A percentile compares a stretch with the other conserved stretches of the same genome.
Conservation (phyloP, 1,284 basidiomycete species). For the Microbotryum scabiosae region DNA sequence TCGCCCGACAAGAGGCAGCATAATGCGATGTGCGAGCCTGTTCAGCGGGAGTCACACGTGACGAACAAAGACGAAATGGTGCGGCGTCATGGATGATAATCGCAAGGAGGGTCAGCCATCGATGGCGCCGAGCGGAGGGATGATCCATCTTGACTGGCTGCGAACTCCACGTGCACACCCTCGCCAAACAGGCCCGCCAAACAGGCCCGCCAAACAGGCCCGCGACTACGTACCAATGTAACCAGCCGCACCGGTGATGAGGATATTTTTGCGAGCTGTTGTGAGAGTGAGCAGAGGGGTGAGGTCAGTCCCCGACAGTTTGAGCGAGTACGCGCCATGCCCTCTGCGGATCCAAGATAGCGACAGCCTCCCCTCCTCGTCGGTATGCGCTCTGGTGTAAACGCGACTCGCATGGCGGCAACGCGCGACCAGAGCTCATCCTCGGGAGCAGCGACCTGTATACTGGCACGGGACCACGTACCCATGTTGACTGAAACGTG, state of each 20-base stretch:
- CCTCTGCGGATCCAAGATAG: neutral
- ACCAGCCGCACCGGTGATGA: slow-evolving; percentile 31
- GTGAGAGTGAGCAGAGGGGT: neutral
- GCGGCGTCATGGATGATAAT: no score
- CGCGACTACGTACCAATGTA: slow-evolving; percentile 32
- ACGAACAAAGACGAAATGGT: neutral
- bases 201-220: neutral
- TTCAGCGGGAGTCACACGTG: no score
- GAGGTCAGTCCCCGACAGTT: neutral
- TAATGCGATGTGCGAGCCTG: slow-evolving; percentile 42
- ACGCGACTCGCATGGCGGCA: no score
- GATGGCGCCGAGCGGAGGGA: no score
- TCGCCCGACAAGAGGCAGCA: slow-evolving; percentile 41
- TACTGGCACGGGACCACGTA: no score
- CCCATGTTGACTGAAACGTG: no score
- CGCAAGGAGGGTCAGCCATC: neutral
- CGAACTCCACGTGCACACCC: neutral
- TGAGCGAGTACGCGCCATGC: neutral
- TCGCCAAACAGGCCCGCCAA: neutral
- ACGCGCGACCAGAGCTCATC: no score
- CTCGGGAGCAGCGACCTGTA: no score
- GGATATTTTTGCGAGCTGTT: slow-evolving; percentile 28
- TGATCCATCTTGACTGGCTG: no score
- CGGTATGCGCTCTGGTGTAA: no score
- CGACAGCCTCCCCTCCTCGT: no score